These are phyloP conservation scores for Coniosporium tulheliwenetii DNA, from an alignment of 2,329 filamentous ascomycete genomes.

Conservation along the genomic window DNA sequence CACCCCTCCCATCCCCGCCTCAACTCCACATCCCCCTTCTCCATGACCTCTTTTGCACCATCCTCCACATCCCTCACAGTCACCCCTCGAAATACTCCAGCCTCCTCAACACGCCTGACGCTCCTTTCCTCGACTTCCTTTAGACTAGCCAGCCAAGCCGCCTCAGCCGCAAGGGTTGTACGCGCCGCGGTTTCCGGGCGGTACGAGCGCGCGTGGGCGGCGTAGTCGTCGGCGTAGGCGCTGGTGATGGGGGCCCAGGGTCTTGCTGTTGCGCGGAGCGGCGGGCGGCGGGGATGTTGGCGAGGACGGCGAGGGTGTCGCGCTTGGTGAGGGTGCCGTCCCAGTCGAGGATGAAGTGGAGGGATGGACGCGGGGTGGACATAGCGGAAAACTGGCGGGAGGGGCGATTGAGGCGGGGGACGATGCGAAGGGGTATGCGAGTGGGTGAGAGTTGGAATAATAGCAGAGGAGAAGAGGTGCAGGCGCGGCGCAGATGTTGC, in stretches of 20 bases:
- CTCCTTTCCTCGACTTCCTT: conserved; percentile 23
- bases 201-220: conserved; percentile 14
- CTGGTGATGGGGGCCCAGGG: conserved; percentile 22
- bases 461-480: too few species aligned
- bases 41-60: conserved; percentile 13
- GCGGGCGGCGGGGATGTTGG: conserved; percentile 15
- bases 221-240: conserved; percentile 26
- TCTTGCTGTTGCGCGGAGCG: background rate
- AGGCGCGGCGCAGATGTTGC: too few species aligned
- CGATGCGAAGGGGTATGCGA: too few species aligned
- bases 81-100: conserved; percentile 23
- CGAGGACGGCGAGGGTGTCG: conserved; percentile 29
- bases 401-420: too few species aligned
- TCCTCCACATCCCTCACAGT: conserved; percentile 13
- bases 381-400: too few species aligned
- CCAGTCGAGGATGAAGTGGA: conserved; percentile 29
- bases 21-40: conserved; percentile 15
- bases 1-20: conserved; percentile 20
- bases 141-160: conserved; percentile 19
- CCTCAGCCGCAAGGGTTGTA: conserved; percentile 18
- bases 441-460: too few species aligned
- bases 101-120: conserved; percentile 20
- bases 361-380: conserved; percentile 1
- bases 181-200: conserved; percentile 12
- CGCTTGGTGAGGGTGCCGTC: conserved; percentile 29